These are phyloP conservation scores for Inga oerstediana DNA, from an alignment of 306 rosid genomes.

Conservation along the genomic window DNA sequence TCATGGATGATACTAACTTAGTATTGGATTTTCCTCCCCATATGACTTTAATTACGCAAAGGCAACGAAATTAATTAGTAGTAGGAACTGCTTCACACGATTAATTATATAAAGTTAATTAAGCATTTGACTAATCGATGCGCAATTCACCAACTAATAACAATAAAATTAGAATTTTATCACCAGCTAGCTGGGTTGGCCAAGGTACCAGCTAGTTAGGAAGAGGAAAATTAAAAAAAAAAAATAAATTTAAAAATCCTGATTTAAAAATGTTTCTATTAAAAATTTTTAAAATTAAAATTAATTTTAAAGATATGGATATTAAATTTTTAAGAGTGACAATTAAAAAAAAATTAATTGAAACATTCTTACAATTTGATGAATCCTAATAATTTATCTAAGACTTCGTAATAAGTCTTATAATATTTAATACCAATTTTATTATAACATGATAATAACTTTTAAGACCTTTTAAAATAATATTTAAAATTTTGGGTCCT, in stretches of 20 bases:
- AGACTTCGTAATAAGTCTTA: background rate
- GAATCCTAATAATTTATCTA: too few relatives aligned
- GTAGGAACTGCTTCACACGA: background rate
- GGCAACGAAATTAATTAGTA: background rate
- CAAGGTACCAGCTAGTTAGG: background rate
- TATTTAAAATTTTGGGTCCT: background rate
- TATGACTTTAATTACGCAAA: background rate
- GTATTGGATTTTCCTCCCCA: conserved; percentile 13
- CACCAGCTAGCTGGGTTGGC: background rate
- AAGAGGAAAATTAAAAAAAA: background rate
- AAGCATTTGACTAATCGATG: conserved; percentile 5
- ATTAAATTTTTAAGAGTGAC: background rate
- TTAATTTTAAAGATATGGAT: background rate
- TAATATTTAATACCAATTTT: background rate
- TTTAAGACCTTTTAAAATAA: background rate
- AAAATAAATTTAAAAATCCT: background rate
- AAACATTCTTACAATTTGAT: too few relatives aligned
- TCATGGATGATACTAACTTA: conserved; percentile 33
- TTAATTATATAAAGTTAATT: conserved; percentile 6
- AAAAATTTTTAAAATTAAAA: background rate
- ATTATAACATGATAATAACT: background rate
- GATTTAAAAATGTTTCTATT: background rate
- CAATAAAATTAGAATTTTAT: background rate
- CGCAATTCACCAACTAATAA: conserved; percentile 8
- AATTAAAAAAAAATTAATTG: background rate